A percentile compares a stretch with the other conserved stretches of the same genome.
Evolutionary conservation across 2,329 filamentous ascomycete genomes (phyloP).

Genomic region (Colletotrichum sp.): DNA sequence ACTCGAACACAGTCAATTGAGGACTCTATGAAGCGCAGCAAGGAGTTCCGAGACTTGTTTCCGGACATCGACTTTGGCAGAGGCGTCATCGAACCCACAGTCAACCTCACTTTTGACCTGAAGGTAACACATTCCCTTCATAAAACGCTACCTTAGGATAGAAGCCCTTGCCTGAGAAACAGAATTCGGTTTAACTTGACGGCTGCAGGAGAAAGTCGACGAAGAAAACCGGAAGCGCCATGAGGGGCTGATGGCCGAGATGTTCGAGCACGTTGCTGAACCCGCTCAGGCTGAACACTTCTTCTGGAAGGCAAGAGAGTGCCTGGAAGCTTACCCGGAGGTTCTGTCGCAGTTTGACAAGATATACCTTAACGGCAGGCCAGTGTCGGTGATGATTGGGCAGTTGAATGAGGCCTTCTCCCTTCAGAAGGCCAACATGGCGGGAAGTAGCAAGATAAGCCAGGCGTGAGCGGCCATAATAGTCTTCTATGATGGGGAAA

Average conservation of each 20-base stretch:
- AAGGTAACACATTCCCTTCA: background rate
- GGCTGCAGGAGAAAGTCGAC: background rate
- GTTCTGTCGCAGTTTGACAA: background rate
- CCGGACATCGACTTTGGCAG: background rate
- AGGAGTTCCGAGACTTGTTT: background rate
- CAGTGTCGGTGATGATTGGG: background rate
- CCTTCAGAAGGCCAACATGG: background rate
- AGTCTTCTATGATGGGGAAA: background rate
- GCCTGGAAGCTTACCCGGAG: background rate
- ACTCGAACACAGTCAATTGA: background rate
- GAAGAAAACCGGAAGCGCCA: background rate
- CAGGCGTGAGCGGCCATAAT: background rate
- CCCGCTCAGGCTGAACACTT: background rate
- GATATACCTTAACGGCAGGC: background rate
- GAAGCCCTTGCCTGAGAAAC: background rate
- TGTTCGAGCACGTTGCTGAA: background rate
- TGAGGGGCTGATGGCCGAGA: background rate
- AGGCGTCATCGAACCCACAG: background rate
- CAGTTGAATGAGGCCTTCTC: background rate
- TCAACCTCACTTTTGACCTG: background rate
- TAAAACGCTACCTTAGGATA: background rate
- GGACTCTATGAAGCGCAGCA: background rate
- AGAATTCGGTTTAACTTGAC: background rate
- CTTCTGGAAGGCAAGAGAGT: background rate
- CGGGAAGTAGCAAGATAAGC: background rate